These are phyloP conservation scores for Suhomyces anneliseae DNA, from an alignment of 1,139 yeast species.

Conservation along the genomic window DNA sequence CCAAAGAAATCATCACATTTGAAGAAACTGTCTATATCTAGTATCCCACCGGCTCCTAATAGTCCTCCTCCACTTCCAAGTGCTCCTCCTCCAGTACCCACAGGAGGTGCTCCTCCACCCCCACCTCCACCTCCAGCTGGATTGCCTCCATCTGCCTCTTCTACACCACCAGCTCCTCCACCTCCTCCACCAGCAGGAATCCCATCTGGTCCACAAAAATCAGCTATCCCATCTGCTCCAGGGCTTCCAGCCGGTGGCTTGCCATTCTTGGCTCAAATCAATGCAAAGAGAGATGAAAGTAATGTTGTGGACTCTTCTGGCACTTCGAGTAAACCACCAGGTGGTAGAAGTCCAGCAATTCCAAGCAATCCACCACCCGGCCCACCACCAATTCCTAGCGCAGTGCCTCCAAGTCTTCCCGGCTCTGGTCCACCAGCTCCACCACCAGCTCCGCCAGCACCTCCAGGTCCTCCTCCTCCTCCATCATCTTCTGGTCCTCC, in stretches of 20 bases:
- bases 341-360: conserved; percentile 15
- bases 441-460: conserved; percentile 12
- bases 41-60: conserved; percentile 15
- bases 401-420: conserved; percentile 9
- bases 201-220: conserved; percentile 3
- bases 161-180: conserved; percentile 7
- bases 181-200: conserved; percentile 11
- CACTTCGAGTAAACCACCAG: conserved; percentile 8
- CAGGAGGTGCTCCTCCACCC: conserved; percentile 18
- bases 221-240: conserved; percentile 10
- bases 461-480: background rate
- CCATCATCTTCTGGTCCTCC: conserved; percentile 5
- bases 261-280: conserved; percentile 46
- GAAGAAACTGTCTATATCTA: conserved; percentile 16
- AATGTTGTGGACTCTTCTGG: conserved; percentile 31
- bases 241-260: conserved; percentile 27
- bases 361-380: conserved; percentile 22
- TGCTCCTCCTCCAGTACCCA: conserved; percentile 15
- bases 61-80: conserved; percentile 26
- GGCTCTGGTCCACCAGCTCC: conserved; percentile 8
- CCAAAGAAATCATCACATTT: conserved; percentile 36
- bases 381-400: conserved; percentile 8
- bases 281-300: conserved; percentile 38
- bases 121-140: conserved; percentile 18
- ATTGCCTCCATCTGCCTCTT: conserved; percentile 2